Evolutionary conservation across 352 stramenopile genomes (phyloP).

Genomic region (Phytophthora chlamydospora): DNA sequence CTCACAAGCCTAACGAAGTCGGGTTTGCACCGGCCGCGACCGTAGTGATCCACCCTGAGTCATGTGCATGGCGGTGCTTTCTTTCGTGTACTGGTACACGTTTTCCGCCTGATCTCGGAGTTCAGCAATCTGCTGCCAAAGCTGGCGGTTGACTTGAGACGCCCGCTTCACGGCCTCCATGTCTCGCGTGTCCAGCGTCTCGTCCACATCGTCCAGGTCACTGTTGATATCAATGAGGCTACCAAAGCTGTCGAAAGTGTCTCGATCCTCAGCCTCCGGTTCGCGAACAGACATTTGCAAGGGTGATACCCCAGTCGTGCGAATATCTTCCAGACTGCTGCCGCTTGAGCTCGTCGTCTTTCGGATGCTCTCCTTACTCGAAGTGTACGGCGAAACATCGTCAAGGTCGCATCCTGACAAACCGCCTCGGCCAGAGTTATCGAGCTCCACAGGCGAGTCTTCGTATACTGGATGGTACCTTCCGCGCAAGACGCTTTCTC

Average conservation of each 20-base stretch:
- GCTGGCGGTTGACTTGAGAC: slow-evolving; percentile 34
- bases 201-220: slow-evolving; percentile 45
- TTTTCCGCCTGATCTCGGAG: slow-evolving; percentile 51
- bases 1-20: slow-evolving; percentile 12
- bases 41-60: slow-evolving; percentile 27
- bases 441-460: slow-evolving; percentile 22
- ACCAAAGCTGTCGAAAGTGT: slow-evolving; percentile 45
- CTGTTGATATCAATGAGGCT: slow-evolving; percentile 33
- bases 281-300: slow-evolving; percentile 13
- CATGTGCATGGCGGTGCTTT: slow-evolving; percentile 47
- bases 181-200: slow-evolving; percentile 47
- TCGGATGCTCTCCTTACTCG: slow-evolving; percentile 41
- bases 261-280: slow-evolving; percentile 30
- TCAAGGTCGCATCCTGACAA: slow-evolving; percentile 26
- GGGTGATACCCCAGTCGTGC: slow-evolving; percentile 11
- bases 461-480: slow-evolving; percentile 16
- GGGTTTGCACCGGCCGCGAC: slow-evolving; percentile 2
- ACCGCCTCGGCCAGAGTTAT: slow-evolving; percentile 19
- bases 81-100: slow-evolving; percentile 55
- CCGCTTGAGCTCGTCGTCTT: slow-evolving; percentile 42
- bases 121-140: slow-evolving; percentile 60
- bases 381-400: slow-evolving; percentile 16
- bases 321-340: slow-evolving; percentile 32
- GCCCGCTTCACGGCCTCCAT: slow-evolving; percentile 44
- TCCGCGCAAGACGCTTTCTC: slow-evolving; percentile 3